These are phyloP conservation scores for Aspergillus japonicus DNA, from an alignment of 2,329 filamentous ascomycete genomes.

Conservation along the genomic window DNA sequence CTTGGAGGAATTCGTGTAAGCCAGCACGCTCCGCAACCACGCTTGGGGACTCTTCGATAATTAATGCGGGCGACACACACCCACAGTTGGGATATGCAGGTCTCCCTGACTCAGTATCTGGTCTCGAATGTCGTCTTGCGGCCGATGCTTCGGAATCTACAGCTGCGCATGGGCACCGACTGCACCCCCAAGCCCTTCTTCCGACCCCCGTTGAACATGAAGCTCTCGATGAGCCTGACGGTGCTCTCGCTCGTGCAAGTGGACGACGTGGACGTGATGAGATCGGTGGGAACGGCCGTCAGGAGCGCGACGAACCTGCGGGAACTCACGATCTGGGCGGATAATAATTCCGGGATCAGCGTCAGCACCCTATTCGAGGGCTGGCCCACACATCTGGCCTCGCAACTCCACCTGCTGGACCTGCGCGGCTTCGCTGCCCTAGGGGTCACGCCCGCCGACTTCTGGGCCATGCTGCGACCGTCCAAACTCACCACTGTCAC, in stretches of 20 bases:
- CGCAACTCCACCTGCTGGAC: not conserved
- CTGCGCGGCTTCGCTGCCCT: not conserved
- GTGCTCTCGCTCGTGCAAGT: not conserved
- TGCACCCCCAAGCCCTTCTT: conserved; percentile 8
- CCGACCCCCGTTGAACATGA: not conserved
- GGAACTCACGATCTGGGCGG: not conserved
- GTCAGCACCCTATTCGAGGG: not conserved
- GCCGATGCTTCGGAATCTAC: not conserved
- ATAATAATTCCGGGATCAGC: not conserved
- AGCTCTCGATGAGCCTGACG: not conserved
- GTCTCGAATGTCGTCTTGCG: not conserved
- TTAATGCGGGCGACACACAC: no score
- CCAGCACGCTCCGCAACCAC: not conserved
- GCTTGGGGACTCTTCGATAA: no score
- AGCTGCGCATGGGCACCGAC: conserved; percentile 5
- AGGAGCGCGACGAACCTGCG: not conserved
- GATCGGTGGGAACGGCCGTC: not conserved
- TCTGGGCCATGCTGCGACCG: not conserved
- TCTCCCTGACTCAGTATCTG: conserved; percentile 2
- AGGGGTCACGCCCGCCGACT: not conserved
- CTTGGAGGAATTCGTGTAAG: not conserved
- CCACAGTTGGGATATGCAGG: conserved; percentile 6
- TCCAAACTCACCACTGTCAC: not conserved
- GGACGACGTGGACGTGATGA: not conserved
- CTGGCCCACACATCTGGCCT: not conserved